Evolutionary conservation across 2,329 filamentous ascomycete genomes (phyloP).

Genomic region (Trichoderma endophyticum): DNA sequence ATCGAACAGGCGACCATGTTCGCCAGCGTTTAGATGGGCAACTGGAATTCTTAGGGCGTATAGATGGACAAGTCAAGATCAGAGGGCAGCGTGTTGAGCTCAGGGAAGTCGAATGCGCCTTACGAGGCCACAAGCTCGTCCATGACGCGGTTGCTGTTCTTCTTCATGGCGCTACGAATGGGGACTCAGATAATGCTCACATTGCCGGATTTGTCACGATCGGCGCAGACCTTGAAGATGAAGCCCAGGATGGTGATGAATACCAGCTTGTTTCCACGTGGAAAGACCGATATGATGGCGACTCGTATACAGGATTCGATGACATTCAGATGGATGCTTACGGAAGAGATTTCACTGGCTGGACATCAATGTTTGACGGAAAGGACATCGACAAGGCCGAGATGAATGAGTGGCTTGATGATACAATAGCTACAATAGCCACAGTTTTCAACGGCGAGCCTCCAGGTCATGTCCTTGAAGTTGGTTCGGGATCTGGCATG

Average conservation of each 20-base stretch:
- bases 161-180: neutral
- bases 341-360: constrained; percentile 29
- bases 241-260: neutral
- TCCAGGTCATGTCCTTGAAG: neutral
- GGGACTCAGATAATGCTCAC: neutral
- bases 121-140: neutral
- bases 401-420: constrained; percentile 34
- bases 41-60: neutral
- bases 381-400: constrained; percentile 26
- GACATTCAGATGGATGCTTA: neutral
- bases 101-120: constrained; percentile 27
- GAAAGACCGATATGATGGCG: neutral
- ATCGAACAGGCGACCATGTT: neutral
- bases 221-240: neutral
- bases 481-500: neutral
- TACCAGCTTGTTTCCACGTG: neutral
- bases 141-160: neutral
- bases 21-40: neutral
- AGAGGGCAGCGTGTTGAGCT: constrained; percentile 32
- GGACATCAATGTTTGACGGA: constrained; percentile 35
- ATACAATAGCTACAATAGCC: constrained; percentile 29
- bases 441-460: neutral
- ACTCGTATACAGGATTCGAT: neutral
- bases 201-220: neutral
- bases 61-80: constrained; percentile 28